Evolutionary conservation across 1,284 basidiomycete species (phyloP).

Genomic region (Tilletia caries): DNA sequence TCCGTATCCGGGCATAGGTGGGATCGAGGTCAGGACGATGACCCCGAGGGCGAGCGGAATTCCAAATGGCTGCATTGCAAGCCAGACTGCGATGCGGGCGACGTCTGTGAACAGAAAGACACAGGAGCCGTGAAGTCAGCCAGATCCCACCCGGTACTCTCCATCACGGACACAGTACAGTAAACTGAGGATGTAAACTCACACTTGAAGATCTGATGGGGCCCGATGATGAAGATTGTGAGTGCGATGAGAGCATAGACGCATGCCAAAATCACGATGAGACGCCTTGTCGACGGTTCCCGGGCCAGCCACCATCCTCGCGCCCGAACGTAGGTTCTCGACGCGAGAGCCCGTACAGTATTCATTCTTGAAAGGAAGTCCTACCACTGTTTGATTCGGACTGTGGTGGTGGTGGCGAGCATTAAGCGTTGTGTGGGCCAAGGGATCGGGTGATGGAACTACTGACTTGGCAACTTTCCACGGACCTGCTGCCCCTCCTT

Average conservation of each 20-base stretch:
- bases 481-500: too few relatives aligned
- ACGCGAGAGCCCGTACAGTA: not conserved
- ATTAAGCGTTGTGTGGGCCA: too few relatives aligned
- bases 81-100: not conserved
- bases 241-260: not conserved
- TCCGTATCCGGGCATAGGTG: conserved; percentile 46
- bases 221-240: not conserved
- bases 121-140: too few relatives aligned
- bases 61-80: conserved; percentile 11
- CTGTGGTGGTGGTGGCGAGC: too few relatives aligned
- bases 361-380: not conserved
- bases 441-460: too few relatives aligned
- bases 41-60: conserved; percentile 24
- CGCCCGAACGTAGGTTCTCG: not conserved
- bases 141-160: too few relatives aligned
- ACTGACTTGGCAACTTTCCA: too few relatives aligned
- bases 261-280: not conserved
- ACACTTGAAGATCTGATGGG: conserved; percentile 12
- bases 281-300: not conserved
- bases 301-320: not conserved
- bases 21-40: conserved; percentile 33
- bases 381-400: too few relatives aligned
- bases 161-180: too few relatives aligned
- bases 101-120: not conserved
- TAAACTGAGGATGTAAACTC: too few relatives aligned